Evolutionary conservation across 2,329 filamentous ascomycete species (phyloP), one percentile per base, ranked within the genome.

Genomic region (Ilyonectria mors-panacis): DNA sequence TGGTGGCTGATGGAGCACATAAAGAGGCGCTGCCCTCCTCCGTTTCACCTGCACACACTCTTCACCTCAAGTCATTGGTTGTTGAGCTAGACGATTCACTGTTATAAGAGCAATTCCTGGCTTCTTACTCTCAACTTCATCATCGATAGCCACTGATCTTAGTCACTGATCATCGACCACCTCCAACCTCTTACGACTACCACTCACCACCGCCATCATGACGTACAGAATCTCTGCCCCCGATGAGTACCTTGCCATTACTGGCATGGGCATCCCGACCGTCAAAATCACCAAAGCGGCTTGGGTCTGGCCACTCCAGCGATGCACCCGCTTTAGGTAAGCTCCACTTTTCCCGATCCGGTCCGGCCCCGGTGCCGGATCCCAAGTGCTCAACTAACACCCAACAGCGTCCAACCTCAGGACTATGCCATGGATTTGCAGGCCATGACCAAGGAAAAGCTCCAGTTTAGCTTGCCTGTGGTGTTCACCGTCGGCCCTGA

Each of bases 381-480:
- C 5, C 15, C 4, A 5, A n/a, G 17, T n/a, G 39, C 39, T 15
- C 12, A 1, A 35, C 71, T 74, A 58, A 75, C 44, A 6, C 23
- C 1, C 35, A 9, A 21, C 2, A 88, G 85, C 68, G 90, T 93
- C 75, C 91, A 91, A 71, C 92, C 92, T 0, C 93, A 93, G 77
- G 94, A 97, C 81, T 95, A 96, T 81, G 89, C 88, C 65, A 93
- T 97, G 86, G 90, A 91, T 63, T 84, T 97, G 2, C 93, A 95
- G 78, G 94, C 94, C 63, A 97, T 97, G 94, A 97, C 94, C 19
- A 89, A 91, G 74, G 94, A 97, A 83, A 97, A 97, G 80, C 86
- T 96, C 3, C 92, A 95, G 70, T 95, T 96, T 78, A 86, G 90
- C 6, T 87, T 96, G 0, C 94, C 93, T 2, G 93, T 94, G 12